Conservation (phyloP, 768 basidiomycete species). For the Suillus fuscotomentosus region DNA sequence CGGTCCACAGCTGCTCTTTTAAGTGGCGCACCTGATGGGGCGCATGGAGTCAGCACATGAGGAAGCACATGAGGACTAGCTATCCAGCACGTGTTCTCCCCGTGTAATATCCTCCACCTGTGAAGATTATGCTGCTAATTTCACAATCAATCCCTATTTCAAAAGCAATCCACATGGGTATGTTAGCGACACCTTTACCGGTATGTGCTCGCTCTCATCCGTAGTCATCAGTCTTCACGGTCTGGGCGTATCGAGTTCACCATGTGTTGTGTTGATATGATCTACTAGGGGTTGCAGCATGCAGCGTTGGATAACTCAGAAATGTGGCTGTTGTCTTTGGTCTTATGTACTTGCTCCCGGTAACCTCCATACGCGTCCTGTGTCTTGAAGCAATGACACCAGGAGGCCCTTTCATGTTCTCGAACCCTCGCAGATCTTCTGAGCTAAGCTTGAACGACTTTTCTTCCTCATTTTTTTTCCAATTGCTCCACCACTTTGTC, state of each 20-base stretch:
- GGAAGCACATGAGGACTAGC: background rate
- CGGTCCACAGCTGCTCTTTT: background rate
- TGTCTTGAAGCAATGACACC: background rate
- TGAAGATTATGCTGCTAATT: background rate
- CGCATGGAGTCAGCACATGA: background rate
- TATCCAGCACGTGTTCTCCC: background rate
- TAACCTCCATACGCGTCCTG: background rate
- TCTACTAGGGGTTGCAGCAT: background rate
- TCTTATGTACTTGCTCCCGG: background rate
- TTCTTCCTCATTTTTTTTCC: constrained; percentile 8
- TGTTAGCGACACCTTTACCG: too few relatives aligned
- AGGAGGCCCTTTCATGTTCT: background rate
- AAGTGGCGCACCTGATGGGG: background rate
- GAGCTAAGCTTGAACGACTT: background rate
- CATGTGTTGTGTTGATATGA: background rate
- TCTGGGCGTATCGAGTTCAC: background rate
- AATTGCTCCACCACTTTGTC: constrained; percentile 21
- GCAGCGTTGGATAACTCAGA: background rate
- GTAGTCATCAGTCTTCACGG: background rate
- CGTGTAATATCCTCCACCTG: background rate
- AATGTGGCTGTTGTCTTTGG: background rate
- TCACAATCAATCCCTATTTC: background rate
- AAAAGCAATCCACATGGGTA: too few relatives aligned
- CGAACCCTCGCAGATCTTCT: background rate
- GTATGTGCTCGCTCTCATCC: too few relatives aligned